Percentiles rank a stretch among this genome's conserved stretches.
phyloP scores from a whole-genome alignment of 2,329 filamentous ascomycete species.

The Colletotrichum magnum region DNA sequence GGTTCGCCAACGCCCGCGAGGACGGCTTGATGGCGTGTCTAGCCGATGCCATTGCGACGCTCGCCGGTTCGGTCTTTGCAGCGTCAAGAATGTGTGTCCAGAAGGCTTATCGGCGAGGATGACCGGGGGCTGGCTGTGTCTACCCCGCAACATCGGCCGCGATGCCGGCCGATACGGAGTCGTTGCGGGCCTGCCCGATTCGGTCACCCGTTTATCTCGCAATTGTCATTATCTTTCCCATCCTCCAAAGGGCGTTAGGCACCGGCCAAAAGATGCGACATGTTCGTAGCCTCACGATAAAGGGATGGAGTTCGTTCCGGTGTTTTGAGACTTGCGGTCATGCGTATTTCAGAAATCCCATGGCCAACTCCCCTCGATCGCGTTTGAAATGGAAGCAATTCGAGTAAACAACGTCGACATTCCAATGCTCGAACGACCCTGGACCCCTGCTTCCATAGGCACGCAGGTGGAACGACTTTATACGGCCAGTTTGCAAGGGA shows the following conservation, averaged over 20 bases:
- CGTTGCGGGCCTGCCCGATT: conserved; percentile 3
- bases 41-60: not conserved
- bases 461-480: not conserved
- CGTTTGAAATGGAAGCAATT: not conserved
- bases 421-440: not conserved
- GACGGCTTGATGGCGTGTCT: conserved; percentile 8
- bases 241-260: no score
- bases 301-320: no score
- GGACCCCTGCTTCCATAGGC: not conserved
- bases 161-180: not conserved
- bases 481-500: not conserved
- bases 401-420: conserved; percentile 3
- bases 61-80: not conserved
- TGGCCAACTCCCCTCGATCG: not conserved
- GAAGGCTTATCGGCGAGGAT: not conserved
- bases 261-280: no score
- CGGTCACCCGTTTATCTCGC: not conserved
- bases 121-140: not conserved
- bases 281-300: no score
- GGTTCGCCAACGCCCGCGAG: conserved; percentile 15
- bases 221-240: no score
- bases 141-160: conserved; percentile 11
- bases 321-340: no score
- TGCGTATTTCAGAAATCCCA: not conserved
- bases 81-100: accelerated